A percentile compares a stretch with the other conserved stretches of the same genome.
These are phyloP conservation scores for Taphrina deformans DNA, from an alignment of 1,139 yeast species.

Conservation along the genomic window DNA sequence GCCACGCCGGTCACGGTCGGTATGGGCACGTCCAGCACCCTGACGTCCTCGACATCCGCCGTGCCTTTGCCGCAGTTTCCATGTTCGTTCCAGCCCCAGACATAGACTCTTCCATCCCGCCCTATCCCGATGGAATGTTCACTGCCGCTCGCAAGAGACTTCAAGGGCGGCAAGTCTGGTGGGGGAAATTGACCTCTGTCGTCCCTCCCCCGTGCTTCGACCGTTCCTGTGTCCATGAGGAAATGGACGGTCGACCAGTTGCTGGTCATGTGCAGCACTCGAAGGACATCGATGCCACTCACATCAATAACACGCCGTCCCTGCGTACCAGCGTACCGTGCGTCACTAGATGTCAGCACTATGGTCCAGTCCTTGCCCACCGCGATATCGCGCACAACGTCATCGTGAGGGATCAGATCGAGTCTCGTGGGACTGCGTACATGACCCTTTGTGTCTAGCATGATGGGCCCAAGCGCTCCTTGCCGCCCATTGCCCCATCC, in stretches of 20 bases:
- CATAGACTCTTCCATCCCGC: constrained; percentile 48
- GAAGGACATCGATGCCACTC: neutral
- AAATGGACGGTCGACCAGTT: constrained; percentile 78
- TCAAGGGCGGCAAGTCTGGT: constrained; percentile 25
- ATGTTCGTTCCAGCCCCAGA: constrained; percentile 99
- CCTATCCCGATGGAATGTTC: constrained; percentile 71
- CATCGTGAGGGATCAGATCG: neutral
- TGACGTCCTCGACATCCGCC: constrained; percentile 8
- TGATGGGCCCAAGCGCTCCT: constrained; percentile 58
- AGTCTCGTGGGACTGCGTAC: constrained; percentile 10
- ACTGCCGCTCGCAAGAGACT: constrained; percentile 61
- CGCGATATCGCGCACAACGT: neutral
- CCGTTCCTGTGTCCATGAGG: constrained; percentile 40
- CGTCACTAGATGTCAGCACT: neutral
- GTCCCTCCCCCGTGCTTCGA: constrained; percentile 67
- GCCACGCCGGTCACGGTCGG: constrained; percentile 2
- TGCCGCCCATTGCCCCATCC: constrained; percentile 87
- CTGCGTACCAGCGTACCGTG: neutral
- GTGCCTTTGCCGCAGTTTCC: constrained; percentile 75
- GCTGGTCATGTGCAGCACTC: constrained; percentile 42
- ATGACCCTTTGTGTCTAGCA: neutral
- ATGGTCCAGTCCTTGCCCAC: constrained; percentile 33
- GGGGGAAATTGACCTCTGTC: constrained; percentile 68
- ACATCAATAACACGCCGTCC: constrained; percentile 1
- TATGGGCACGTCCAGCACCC: neutral